Percentiles rank a stretch among this genome's conserved stretches.
Conservation (phyloP, 148 eudicot genomes). For the Cornus suecica region DNA sequence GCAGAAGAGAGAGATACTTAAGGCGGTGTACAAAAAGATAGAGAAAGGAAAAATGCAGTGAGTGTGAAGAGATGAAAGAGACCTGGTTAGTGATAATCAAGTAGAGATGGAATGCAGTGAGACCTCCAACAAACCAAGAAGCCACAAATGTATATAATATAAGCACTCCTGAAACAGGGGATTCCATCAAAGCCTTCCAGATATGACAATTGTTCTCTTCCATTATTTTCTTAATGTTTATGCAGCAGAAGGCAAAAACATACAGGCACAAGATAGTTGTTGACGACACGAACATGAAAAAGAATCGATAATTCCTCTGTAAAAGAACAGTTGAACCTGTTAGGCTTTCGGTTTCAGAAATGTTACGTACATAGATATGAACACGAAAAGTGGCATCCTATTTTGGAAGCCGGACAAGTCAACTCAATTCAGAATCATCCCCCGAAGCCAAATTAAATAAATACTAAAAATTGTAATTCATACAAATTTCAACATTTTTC, state of each 20-base stretch:
- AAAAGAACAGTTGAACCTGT: constrained; percentile 8
- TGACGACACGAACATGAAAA: constrained; percentile 44
- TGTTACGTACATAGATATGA: neutral
- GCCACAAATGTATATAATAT: constrained; percentile 33
- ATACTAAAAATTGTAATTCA: neutral
- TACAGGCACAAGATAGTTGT: constrained; percentile 38
- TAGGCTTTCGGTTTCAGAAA: neutral
- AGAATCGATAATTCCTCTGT: constrained; percentile 49
- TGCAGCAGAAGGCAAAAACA: constrained; percentile 34
- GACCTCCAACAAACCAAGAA: constrained; percentile 49
- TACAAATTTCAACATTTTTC: neutral
- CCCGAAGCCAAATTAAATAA: neutral
- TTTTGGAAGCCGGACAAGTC: neutral
- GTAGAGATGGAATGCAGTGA: constrained; percentile 41
- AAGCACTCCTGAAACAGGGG: constrained; percentile 36
- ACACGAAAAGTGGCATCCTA: neutral
- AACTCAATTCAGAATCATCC: neutral
- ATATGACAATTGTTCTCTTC: constrained; percentile 14
- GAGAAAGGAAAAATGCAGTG: neutral
- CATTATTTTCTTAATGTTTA: constrained; percentile 24
- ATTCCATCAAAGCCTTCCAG: constrained; percentile 28
- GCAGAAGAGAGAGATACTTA: constrained; percentile 6
- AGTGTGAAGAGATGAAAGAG: neutral
- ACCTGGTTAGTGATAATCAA: constrained; percentile 46
- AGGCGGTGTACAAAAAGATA: neutral